A percentile compares a stretch with the other conserved stretches of the same genome.
Evolutionary conservation across 148 eudicot species (phyloP).

Genomic region (Cornus suecica): DNA sequence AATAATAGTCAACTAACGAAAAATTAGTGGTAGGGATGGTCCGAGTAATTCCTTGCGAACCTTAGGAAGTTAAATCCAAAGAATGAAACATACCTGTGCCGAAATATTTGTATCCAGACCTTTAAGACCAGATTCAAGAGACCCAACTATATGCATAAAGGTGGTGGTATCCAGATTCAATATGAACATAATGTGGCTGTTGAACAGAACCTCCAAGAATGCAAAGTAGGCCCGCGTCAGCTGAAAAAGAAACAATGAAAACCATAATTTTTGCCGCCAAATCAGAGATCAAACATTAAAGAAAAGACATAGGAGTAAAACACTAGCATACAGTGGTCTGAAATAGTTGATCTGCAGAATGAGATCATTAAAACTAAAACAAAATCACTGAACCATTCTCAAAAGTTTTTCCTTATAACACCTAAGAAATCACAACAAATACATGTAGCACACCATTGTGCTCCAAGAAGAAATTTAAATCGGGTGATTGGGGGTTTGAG

Average conservation of each 20-base stretch:
- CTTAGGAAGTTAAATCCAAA: background rate
- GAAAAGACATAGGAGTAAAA: too few species aligned
- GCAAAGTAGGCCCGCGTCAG: slow-evolving; percentile 80
- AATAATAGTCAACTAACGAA: too few species aligned
- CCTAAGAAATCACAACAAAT: too few species aligned
- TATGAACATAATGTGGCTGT: slow-evolving; percentile 64
- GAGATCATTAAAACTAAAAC: background rate
- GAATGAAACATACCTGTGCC: slow-evolving; percentile 59
- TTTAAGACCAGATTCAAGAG: slow-evolving; percentile 95
- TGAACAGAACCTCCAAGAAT: slow-evolving; percentile 87
- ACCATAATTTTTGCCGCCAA: background rate
- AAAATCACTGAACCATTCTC: background rate
- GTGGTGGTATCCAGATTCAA: slow-evolving; percentile 75
- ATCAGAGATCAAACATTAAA: background rate
- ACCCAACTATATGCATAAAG: slow-evolving; percentile 78
- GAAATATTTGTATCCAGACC: slow-evolving; percentile 78
- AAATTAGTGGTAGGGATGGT: too few species aligned
- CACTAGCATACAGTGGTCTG: background rate
- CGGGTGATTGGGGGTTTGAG: background rate
- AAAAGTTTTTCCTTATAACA: too few species aligned
- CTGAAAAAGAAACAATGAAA: slow-evolving; percentile 43
- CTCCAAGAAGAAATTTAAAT: too few species aligned
- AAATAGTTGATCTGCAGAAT: background rate
- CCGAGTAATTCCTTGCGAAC: too few species aligned
- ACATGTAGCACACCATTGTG: too few species aligned